Evolutionary conservation across 768 basidiomycete species (phyloP), one percentile per base, ranked within the genome.

Genomic region (Neoboletus magnificus): DNA sequence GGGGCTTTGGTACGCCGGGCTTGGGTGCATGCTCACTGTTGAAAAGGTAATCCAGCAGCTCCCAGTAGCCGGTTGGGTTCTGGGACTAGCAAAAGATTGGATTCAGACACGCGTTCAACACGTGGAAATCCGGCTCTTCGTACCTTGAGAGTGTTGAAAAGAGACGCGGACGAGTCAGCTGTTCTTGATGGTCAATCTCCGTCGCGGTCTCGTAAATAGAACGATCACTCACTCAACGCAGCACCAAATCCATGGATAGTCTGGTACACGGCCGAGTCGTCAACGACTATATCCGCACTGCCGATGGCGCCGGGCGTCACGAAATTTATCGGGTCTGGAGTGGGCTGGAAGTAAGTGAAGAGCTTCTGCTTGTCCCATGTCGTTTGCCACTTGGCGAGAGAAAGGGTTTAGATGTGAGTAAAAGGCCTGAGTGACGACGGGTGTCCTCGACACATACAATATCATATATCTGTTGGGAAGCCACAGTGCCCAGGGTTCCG

Each of bases 91-190:
- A 25, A 22, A n/a, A 10, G 22, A 30, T 62, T 44, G 12, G 8
- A 37, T 23, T 63, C 35, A 52, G 46, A 25, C 22, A 43, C 55
- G 40, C 50, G 42, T 18, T 12, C 1, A 32, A 37, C 53, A 36
- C 33, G 11, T 48, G 39, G 29, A 13, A n/a, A 5, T 16, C 3
- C 10, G 4, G 7, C 50, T 35, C 20, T 10, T 15, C 20, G 18
- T 45, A 84, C 89, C 81, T 91, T 91, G 55, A 91, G 71, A 54
- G 82, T 82, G 61, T 74, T 82, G 22, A 90, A 69, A 25, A 79
- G 69, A 23, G 77, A 70, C 0, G 87, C 87, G 11, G 87, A 83
- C 3, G 87, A 88, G 65, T 91, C 89, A 29, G 88, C 88, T 90
- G 35, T 57, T 9, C 27, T 46, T 25, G 48, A 30, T 35, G 16